Percentiles rank a stretch among this genome's conserved stretches.
These are phyloP conservation scores for Cenchrus purpureus DNA, from an alignment of 176 grass and related monocot species.

Conservation along the genomic window DNA sequence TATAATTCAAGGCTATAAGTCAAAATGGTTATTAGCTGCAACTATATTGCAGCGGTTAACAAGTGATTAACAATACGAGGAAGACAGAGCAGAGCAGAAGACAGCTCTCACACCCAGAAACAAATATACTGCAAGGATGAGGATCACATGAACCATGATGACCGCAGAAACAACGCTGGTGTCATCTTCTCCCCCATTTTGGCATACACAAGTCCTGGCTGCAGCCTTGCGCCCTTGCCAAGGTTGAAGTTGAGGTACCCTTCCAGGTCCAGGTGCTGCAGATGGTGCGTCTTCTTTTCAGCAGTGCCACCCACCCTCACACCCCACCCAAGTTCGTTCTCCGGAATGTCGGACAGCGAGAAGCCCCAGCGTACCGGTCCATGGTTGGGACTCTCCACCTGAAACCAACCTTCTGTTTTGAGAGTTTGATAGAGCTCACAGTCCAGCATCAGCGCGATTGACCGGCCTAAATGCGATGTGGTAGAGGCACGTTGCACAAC, in stretches of 20 bases:
- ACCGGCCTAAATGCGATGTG: neutral
- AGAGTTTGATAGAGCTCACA: constrained; percentile 67
- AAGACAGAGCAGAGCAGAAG: neutral
- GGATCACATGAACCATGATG: constrained; percentile 74
- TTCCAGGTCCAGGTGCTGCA: constrained; percentile 49
- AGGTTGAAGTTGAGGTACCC: constrained; percentile 80
- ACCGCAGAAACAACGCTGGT: constrained; percentile 61
- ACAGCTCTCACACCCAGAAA: neutral
- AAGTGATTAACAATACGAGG: constrained; percentile 4
- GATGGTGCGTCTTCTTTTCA: constrained; percentile 1
- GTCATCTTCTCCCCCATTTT: constrained; percentile 46
- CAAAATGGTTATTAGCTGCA: constrained; percentile 24
- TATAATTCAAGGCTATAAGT: neutral
- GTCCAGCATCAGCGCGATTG: constrained; percentile 30
- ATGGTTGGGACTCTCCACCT: constrained; percentile 54
- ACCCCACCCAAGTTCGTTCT: constrained; percentile 73
- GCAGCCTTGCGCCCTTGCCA: constrained; percentile 68
- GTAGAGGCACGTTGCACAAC: neutral
- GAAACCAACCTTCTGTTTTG: constrained; percentile 70
- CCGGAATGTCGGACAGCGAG: constrained; percentile 61
- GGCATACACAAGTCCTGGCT: constrained; percentile 65
- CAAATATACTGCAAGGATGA: neutral
- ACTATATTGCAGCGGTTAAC: neutral
- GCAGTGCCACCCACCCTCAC: constrained; percentile 56
- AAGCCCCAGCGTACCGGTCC: constrained; percentile 54